Evolutionary conservation across 1,139 yeast genomes (phyloP), one percentile per base, ranked within the genome.

Genomic region (Scheffersomyces parashehatae): DNA sequence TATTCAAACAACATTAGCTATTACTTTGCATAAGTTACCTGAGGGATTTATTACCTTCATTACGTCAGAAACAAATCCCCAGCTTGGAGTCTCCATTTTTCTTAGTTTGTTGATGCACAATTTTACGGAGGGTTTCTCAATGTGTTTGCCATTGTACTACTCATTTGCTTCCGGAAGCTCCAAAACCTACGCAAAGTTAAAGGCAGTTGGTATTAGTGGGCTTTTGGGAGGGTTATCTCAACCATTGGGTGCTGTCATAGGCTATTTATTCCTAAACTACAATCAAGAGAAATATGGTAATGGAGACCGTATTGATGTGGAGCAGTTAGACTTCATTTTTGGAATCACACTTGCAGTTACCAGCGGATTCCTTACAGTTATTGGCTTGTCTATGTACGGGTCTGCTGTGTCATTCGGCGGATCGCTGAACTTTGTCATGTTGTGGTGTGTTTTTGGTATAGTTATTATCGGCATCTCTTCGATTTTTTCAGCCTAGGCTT

Each of bases 91-190:
- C 29, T 79, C 88, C 13, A 88, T 93, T 10, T 91, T 93, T 56
- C 61, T 90, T 20, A 89, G 97, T 43, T 74, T 93, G 54, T 81
- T 91, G 15, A 80, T 91, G 28, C 99, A 93, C 67, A 93, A 93
- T 64, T 83, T 89, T 53, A 85, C 91, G n/a, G 99, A 93, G 64
- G 99, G 99, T 0, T 90, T 93, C 60, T 82, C 95, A 20, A 90
- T 93, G 88, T 89, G 96, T 14, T 73, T 91, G 45, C 99, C 99
- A 0, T 70, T 93, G 35, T 93, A 84, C 59, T 79, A 90, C 44
- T 89, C 95, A 14, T 71, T 73, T 55, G 52, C 67, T 6, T 53
- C 52, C 4, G 49, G 58, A 4, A 36, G 54, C 1, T 43, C 55
- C 1, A 49, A 52, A 11, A 50, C 46, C n/a, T 54, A 46, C 36